Evolutionary conservation across 31 red algal genomes (phyloP), one percentile per base, ranked within the genome.

Genomic region (Endocladia muricata): DNA sequence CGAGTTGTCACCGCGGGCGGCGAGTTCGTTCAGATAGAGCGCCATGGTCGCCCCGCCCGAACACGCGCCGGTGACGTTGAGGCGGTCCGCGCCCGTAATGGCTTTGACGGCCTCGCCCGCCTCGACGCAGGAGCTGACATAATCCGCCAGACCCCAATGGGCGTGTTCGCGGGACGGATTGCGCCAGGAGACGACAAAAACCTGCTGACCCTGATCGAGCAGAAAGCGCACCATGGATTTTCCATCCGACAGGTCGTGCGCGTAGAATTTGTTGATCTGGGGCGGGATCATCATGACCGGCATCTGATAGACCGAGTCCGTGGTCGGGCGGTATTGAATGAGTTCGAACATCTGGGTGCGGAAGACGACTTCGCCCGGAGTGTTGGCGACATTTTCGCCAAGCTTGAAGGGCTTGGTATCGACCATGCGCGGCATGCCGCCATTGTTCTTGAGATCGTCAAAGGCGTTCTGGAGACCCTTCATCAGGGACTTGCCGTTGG

Each of bases 221-320:
- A 30, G 8, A 11, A 11, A 63, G 13, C 28, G 8, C 15, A 63
- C 23, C 17, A 26, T 9, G 59, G n/a, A 26, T 63, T 30, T n/a
- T 26, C 23, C 13, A 8, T 11, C 15, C 8, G 9, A 9, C 26
- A 63, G 26, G 28, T 63, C 59, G 28, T 22, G n/a, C 9, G 28
- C 28, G 23, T 63, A 63, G 28, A 63, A 63, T 63, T 63, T 63
- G 28, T 63, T 63, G 26, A 63, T 63, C 26, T 26, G 23, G 17
- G 59, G 59, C 11, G 59, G 59, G 28, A 63, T 26, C 13, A 63
- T 63, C 26, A 63, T 9, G 26, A 63, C 23, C 17, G 59, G 59
- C 15, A 11, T 11, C 28, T n/a, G 9, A n/a, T 26, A n/a, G 26
- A 63, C 26, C 8, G 13, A 22, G 9, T 11, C 13, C 28, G 59